phyloP scores from a whole-genome alignment of 2,329 filamentous ascomycete species.

The Pseudogymnoascus sp. region DNA sequence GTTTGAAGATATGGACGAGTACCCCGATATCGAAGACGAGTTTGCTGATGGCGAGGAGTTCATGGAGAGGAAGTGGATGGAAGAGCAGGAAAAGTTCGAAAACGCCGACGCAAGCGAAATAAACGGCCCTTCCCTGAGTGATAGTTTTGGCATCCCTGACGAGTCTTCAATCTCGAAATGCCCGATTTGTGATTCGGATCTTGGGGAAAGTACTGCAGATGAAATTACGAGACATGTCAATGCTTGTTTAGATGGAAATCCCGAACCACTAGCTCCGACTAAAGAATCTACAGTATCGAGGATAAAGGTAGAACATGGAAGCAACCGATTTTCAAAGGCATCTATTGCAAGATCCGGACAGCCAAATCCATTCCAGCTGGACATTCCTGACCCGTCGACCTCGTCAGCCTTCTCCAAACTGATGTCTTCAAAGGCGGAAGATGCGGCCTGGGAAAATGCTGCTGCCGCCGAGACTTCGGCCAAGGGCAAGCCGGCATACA shows the following conservation, averaged over 20 bases:
- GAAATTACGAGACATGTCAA: constrained; percentile 84
- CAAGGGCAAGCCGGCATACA: constrained; percentile 77
- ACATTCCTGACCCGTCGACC: constrained; percentile 26
- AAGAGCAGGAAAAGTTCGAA: constrained; percentile 64
- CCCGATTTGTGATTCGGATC: constrained; percentile 67
- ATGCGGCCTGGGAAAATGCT: constrained; percentile 81
- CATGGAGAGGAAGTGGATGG: constrained; percentile 63
- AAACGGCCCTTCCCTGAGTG: not conserved
- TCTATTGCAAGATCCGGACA: constrained; percentile 73
- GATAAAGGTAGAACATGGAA: constrained; percentile 35
- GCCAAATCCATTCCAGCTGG: constrained; percentile 65
- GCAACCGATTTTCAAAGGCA: constrained; percentile 57
- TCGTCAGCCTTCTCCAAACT: constrained; percentile 73
- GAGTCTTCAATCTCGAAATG: constrained; percentile 41
- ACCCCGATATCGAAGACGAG: constrained; percentile 40
- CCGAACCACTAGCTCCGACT: constrained; percentile 46
- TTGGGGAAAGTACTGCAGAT: constrained; percentile 55
- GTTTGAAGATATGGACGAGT: constrained; percentile 56
- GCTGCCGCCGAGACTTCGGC: constrained; percentile 72
- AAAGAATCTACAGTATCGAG: constrained; percentile 17
- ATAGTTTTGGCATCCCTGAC: constrained; percentile 27
- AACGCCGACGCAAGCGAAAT: constrained; percentile 44
- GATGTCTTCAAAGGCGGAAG: constrained; percentile 88
- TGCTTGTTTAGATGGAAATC: constrained; percentile 78
- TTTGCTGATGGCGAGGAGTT: constrained; percentile 57